phyloP scores from a whole-genome alignment of 306 rosid species.

The Quercus mongolica region DNA sequence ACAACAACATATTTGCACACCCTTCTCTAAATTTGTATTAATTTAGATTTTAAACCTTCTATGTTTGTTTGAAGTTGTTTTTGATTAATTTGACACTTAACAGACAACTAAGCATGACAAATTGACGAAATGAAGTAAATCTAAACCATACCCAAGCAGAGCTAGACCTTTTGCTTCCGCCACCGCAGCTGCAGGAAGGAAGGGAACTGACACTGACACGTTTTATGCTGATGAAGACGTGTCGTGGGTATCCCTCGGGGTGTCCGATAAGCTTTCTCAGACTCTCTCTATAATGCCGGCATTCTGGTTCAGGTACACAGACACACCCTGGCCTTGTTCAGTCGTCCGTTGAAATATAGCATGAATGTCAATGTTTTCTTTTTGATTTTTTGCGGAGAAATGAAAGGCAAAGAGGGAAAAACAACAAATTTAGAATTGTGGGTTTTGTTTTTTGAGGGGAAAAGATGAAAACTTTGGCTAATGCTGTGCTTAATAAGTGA shows the following conservation, averaged over 20 bases:
- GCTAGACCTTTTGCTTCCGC: conserved; percentile 36
- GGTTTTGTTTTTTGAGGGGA: background rate
- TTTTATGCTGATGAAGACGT: conserved; percentile 68
- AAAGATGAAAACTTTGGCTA: background rate
- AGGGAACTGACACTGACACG: conserved; percentile 44
- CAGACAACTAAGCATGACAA: conserved; percentile 9
- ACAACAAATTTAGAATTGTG: too few relatives aligned
- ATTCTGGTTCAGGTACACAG: conserved; percentile 62
- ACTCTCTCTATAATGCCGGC: conserved; percentile 37
- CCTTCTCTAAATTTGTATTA: too few relatives aligned
- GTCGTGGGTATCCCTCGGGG: conserved; percentile 74
- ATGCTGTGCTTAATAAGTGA: background rate
- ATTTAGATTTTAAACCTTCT: too few relatives aligned
- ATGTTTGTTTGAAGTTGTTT: background rate
- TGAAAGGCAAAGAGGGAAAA: background rate
- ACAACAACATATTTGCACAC: too few relatives aligned
- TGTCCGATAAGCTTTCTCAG: conserved; percentile 43
- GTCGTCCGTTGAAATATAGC: background rate
- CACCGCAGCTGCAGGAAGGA: conserved; percentile 24
- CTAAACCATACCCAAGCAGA: background rate
- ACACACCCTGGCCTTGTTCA: background rate
- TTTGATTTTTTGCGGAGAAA: background rate
- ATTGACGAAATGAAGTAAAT: conserved; percentile 17
- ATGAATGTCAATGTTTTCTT: background rate
- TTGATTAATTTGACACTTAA: conserved; percentile 23